These are phyloP conservation scores for Paecilomyces sp. DNA, from an alignment of 2,329 filamentous ascomycete genomes.

Conservation along the genomic window DNA sequence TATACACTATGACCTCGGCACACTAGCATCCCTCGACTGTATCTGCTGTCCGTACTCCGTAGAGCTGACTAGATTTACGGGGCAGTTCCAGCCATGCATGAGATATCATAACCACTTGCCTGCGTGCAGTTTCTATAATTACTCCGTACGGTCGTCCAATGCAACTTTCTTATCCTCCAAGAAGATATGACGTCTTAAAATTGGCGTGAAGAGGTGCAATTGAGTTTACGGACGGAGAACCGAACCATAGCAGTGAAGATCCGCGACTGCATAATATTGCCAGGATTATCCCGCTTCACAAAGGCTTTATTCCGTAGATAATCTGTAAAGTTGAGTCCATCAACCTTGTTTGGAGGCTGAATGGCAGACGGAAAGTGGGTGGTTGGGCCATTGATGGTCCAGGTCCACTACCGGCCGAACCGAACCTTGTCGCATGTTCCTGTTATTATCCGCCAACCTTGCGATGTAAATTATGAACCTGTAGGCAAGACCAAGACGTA, in stretches of 20 bases:
- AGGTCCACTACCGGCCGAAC: not conserved
- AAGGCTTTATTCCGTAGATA: not conserved
- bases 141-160: not conserved
- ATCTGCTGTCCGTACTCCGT: not conserved
- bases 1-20: not conserved
- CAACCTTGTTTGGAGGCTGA: not conserved
- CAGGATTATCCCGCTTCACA: not conserved
- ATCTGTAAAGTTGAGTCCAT: not conserved
- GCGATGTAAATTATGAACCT: not conserved
- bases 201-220: not conserved
- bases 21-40: not conserved
- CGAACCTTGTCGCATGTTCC: not conserved
- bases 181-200: not conserved
- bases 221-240: not conserved
- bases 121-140: not conserved
- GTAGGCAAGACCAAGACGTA: not conserved
- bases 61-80: not conserved
- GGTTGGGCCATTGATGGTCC: not conserved
- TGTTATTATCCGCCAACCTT: not conserved
- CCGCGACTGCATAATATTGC: not conserved
- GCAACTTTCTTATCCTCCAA: not conserved
- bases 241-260: not conserved
- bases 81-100: not conserved
- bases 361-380: not conserved
- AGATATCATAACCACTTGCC: not conserved